phyloP scores from a whole-genome alignment of 805 yeast species.

The Tetrapisispora namnaoensis region DNA sequence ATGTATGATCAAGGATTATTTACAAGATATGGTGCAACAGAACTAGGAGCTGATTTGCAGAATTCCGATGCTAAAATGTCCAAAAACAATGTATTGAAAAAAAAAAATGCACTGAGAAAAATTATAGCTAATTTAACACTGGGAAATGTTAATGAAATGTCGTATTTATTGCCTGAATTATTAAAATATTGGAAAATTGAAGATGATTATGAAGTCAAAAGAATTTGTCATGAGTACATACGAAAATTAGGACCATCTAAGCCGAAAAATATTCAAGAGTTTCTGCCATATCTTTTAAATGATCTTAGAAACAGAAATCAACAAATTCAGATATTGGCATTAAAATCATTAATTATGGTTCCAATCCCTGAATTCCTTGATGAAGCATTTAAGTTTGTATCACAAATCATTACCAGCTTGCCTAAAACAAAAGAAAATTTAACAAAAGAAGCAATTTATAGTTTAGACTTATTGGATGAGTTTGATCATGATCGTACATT shows the following conservation, averaged over 20 bases:
- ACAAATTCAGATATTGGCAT: conserved; percentile 45
- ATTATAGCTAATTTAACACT: conserved; percentile 75
- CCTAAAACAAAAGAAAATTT: conserved; percentile 38
- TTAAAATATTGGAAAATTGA: conserved; percentile 40
- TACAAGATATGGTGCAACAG: conserved; percentile 27
- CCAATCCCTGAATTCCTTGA: conserved; percentile 43
- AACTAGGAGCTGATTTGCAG: conserved; percentile 27
- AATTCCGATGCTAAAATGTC: conserved; percentile 33
- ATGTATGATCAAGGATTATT: conserved; percentile 22
- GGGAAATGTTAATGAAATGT: conserved; percentile 65
- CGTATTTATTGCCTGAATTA: conserved; percentile 55
- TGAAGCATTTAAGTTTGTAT: conserved; percentile 34
- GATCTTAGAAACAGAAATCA: conserved; percentile 45
- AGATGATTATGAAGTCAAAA: conserved; percentile 60
- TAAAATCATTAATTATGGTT: conserved; percentile 55
- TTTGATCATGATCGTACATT: conserved; percentile 40
- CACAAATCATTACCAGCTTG: conserved; percentile 33
- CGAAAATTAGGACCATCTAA: conserved; percentile 49
- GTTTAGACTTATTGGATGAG: conserved; percentile 59
- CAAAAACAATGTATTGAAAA: conserved; percentile 28
- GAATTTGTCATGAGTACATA: conserved; percentile 61
- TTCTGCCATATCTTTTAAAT: conserved; percentile 43
- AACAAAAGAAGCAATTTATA: conserved; percentile 58
- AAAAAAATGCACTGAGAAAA: conserved; percentile 50
- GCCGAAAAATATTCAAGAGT: conserved; percentile 45